phyloP scores from a whole-genome alignment of 768 basidiomycete genomes.

The Hygrophoropsis aurantiaca region DNA sequence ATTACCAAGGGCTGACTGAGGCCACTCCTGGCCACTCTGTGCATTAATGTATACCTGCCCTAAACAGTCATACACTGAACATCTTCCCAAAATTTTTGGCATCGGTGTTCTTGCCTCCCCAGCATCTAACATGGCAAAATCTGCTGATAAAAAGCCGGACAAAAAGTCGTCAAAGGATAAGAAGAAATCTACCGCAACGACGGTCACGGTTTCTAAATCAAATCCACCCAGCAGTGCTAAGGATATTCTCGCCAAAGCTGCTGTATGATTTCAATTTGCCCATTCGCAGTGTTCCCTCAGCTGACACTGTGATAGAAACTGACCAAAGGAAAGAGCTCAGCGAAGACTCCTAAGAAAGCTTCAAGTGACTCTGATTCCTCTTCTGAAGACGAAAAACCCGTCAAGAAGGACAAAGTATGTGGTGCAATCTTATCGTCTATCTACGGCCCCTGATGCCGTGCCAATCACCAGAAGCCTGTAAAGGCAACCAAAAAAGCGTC shows the following conservation, averaged over 20 bases:
- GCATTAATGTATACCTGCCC: not conserved
- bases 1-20: not conserved
- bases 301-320: conserved; percentile 15
- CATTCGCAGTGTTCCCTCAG: not conserved
- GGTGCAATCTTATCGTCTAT: not conserved
- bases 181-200: conserved; percentile 37
- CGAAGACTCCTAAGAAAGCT: conserved; percentile 19
- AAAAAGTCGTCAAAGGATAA: conserved; percentile 29
- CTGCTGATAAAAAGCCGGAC: conserved; percentile 33
- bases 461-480: conserved; percentile 3
- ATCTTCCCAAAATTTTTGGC: conserved; percentile 17
- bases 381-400: conserved; percentile 35
- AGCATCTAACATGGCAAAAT: conserved; percentile 37
- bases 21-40: too few relatives aligned
- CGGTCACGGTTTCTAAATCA: conserved; percentile 17
- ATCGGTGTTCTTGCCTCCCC: conserved; percentile 4
- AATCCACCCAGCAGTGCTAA: conserved; percentile 37
- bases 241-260: conserved; percentile 44
- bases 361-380: conserved; percentile 27
- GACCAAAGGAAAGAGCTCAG: conserved; percentile 18
- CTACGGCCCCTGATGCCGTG: too few relatives aligned
- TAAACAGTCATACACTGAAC: not conserved
- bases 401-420: conserved; percentile 11
- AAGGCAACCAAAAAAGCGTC: conserved; percentile 20
- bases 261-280: conserved; percentile 12